phyloP scores from a whole-genome alignment of 2,329 filamentous ascomycete genomes.

The Pyrenophora seminiperda region DNA sequence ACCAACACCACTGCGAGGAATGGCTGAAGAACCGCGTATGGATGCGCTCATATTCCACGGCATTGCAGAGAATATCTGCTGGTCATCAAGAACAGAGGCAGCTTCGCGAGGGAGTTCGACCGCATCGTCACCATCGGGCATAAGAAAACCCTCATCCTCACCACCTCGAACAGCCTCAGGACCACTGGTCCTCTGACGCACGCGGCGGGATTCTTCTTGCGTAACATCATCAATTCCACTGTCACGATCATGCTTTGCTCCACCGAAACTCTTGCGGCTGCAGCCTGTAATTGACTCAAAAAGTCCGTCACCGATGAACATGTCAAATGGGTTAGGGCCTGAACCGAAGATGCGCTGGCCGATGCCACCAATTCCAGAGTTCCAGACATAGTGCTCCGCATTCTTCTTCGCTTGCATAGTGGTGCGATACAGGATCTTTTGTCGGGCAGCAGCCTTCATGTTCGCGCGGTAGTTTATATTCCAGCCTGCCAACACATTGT shows the following conservation, averaged over 20 bases:
- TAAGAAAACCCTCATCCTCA: constrained; percentile 41
- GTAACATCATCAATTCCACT: constrained; percentile 43
- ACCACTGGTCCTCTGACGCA: constrained; percentile 40
- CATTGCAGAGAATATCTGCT: constrained; percentile 67
- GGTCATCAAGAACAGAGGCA: constrained; percentile 68
- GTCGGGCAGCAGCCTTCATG: constrained; percentile 58
- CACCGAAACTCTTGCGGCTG: constrained; percentile 29
- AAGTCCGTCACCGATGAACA: constrained; percentile 63
- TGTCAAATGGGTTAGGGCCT: constrained; percentile 57
- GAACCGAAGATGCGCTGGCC: constrained; percentile 29
- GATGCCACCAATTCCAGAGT: constrained; percentile 61
- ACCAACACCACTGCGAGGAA: constrained; percentile 50
- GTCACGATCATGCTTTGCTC: constrained; percentile 43
- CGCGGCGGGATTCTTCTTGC: constrained; percentile 39
- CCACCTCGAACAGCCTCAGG: constrained; percentile 45
- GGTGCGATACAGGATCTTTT: constrained; percentile 53
- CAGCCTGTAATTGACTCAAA: constrained; percentile 55
- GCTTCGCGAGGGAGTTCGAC: constrained; percentile 75
- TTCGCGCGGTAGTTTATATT: constrained; percentile 63
- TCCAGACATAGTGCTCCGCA: constrained; percentile 65
- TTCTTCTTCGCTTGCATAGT: constrained; percentile 63
- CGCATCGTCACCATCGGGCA: constrained; percentile 57
- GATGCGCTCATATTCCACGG: constrained; percentile 70
- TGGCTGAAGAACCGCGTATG: constrained; percentile 56
- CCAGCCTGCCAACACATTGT: constrained; percentile 62